These are phyloP conservation scores for Penicillium atrosanguineum DNA, from an alignment of 495 filamentous ascomycete genomes.

Conservation along the genomic window DNA sequence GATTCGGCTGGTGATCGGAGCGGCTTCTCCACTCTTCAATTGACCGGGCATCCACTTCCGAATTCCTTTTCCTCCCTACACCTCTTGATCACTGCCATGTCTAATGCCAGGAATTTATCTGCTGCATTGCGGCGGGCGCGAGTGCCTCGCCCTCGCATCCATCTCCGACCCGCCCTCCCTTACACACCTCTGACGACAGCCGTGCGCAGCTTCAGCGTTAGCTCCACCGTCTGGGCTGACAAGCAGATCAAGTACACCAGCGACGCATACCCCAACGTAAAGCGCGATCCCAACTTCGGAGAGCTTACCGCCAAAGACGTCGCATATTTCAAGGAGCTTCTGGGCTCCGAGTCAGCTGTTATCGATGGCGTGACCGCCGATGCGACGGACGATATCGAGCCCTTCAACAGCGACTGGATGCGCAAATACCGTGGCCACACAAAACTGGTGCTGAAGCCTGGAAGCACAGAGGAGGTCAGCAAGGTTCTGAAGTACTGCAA, in stretches of 20 bases:
- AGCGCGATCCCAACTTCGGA: conserved; percentile 71
- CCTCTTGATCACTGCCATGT: conserved; percentile 26
- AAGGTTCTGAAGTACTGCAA: conserved; percentile 91
- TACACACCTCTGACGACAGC: conserved; percentile 20
- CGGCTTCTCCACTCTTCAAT: conserved; percentile 26
- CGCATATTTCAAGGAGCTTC: conserved; percentile 68
- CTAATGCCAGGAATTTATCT: conserved; percentile 37
- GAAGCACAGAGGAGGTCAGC: conserved; percentile 78
- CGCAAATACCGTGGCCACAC: conserved; percentile 93
- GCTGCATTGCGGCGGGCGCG: conserved; percentile 41
- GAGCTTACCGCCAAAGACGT: conserved; percentile 74
- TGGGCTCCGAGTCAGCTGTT: conserved; percentile 74
- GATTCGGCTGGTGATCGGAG: conserved; percentile 17
- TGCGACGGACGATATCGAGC: conserved; percentile 74
- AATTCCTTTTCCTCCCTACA: conserved; percentile 17
- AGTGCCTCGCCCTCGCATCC: conserved; percentile 32
- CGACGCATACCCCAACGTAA: conserved; percentile 78
- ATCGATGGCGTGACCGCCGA: conserved; percentile 76
- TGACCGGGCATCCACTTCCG: conserved; percentile 4
- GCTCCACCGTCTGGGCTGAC: conserved; percentile 26
- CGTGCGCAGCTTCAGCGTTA: conserved; percentile 36
- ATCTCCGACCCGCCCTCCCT: conserved; percentile 22
- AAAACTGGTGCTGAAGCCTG: conserved; percentile 81
- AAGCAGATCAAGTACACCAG: conserved; percentile 70
- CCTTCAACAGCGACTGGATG: conserved; percentile 99